Evolutionary conservation across 192 early-diverging fungal species (phyloP).

Genomic region (Coemansia sp.): DNA sequence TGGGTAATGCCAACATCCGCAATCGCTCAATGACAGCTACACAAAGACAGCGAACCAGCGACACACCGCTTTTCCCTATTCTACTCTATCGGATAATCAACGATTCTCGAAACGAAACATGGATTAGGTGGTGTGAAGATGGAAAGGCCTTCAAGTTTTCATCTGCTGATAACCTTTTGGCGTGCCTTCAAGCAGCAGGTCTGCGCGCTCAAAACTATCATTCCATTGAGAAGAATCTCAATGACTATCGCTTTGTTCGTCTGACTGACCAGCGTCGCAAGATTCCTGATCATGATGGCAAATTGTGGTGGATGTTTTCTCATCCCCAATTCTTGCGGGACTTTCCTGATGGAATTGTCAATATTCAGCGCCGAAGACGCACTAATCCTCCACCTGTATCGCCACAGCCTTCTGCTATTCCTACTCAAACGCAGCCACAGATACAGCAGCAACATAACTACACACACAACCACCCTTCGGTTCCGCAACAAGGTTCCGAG

Average conservation of each 20-base stretch:
- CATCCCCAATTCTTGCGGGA: slow-evolving; percentile 48
- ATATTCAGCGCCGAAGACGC: slow-evolving; percentile 46
- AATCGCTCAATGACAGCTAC: slow-evolving; percentile 39
- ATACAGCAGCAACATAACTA: slow-evolving; percentile 3
- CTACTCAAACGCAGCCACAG: slow-evolving; percentile 12
- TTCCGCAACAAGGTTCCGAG: not conserved
- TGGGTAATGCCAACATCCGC: slow-evolving; percentile 52
- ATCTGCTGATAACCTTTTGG: slow-evolving; percentile 43
- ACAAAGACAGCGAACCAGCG: slow-evolving; percentile 52
- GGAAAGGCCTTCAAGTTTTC: slow-evolving; percentile 53
- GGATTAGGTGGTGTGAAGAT: slow-evolving; percentile 53
- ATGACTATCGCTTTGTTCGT: slow-evolving; percentile 48
- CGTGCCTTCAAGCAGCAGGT: slow-evolving; percentile 37
- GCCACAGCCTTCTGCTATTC: slow-evolving; percentile 18
- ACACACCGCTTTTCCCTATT: slow-evolving; percentile 52
- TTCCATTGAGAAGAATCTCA: slow-evolving; percentile 53
- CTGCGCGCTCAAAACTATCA: slow-evolving; percentile 54
- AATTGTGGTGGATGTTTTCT: slow-evolving; percentile 53
- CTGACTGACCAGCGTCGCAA: slow-evolving; percentile 50
- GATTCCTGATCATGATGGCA: slow-evolving; percentile 41
- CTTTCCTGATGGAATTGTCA: slow-evolving; percentile 45
- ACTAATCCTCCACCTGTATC: slow-evolving; percentile 48
- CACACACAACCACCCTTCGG: not conserved
- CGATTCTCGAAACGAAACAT: slow-evolving; percentile 39
- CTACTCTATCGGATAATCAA: slow-evolving; percentile 51